A percentile compares a stretch with the other conserved stretches of the same genome.
phyloP scores from a whole-genome alignment of 441 rosid genomes.

The Daphne laureola region DNA sequence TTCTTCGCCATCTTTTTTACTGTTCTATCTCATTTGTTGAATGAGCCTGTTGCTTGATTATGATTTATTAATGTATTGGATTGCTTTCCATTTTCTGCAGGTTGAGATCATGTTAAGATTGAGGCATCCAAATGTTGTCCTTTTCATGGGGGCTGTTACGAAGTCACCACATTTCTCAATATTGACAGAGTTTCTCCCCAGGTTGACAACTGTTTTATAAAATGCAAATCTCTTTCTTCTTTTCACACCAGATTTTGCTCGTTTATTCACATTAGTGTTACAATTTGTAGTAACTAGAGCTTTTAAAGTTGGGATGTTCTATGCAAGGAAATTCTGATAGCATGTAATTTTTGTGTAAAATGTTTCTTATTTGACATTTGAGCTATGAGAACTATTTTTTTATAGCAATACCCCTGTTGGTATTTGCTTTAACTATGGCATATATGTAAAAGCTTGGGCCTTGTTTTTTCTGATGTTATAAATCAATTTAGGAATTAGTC shows the following conservation, averaged over 20 bases:
- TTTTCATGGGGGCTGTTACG: slow-evolving; percentile 99
- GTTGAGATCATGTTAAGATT: slow-evolving; percentile 91
- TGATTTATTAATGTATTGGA: slow-evolving; percentile 8
- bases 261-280: background rate
- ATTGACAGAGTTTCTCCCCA: slow-evolving; percentile 90
- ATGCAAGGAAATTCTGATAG: too few species aligned
- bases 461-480: background rate
- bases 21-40: background rate
- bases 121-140: slow-evolving; percentile 97
- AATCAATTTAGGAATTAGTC: background rate
- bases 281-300: slow-evolving; percentile 3
- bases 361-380: too few species aligned
- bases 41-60: background rate
- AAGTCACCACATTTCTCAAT: slow-evolving; percentile 89
- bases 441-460: background rate
- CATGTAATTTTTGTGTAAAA: too few species aligned
- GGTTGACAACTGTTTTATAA: slow-evolving; percentile 30
- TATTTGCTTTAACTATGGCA: too few species aligned
- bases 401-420: too few species aligned
- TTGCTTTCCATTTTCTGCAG: slow-evolving; percentile 33
- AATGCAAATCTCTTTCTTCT: too few species aligned
- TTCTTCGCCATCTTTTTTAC: too few species aligned
- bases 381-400: too few species aligned
- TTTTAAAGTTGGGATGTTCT: background rate
- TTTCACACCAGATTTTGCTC: background rate